Base-by-base conservation (phyloP, 371 early-diverging fungal genomes). In the Actinomortierella wolfii region DNA sequence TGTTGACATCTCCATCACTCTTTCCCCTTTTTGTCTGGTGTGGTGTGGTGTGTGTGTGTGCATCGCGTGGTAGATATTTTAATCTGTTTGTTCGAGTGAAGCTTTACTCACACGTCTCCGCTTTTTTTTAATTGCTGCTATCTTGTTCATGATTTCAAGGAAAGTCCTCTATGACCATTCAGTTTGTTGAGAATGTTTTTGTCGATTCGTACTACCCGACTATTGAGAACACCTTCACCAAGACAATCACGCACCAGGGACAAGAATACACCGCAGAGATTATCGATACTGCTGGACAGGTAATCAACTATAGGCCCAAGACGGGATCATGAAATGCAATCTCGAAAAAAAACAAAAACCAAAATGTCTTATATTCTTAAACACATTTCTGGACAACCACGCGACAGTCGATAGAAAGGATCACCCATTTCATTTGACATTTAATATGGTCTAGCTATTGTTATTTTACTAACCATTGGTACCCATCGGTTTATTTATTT, bases 251-350 rank as follows among this genome's bases (percentile, higher is more conserved):
- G 56, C 90, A 92, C 57, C 80, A 84, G 67, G 91, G 92, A 42
- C 89, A 91, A 76, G 93, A 94, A 69, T 96, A 92, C 67, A 86
- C 85, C 24, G 87, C 91, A 28, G 95, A 94, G 61, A 96, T 97
- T 57, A 91, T 94, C 73, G 98, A 98, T 78, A 97, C 98, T 14
- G 96, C 98, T 2, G 98, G 98, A 53, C 97, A 97, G 83, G 91
- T 89, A 87, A 69, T 61, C n/a, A n/a, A n/a, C n/a, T n/a, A n/a
- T n/a, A n/a, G n/a, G n/a, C n/a, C n/a, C 34, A 34, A 34, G 34
- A 34, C 34, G 11, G 11, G 34, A 34, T 34, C 34, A 6, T 11
- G 4, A 4, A 34, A 6, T 34, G 34, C 34, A 34, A 34, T 34
- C 4, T 34, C 34, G 34, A 34, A 11, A 34, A 11, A 4, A 34